Evolutionary conservation across 495 filamentous ascomycete genomes (phyloP), one percentile per base, ranked within the genome.

Genomic region (Peziza echinospora): DNA sequence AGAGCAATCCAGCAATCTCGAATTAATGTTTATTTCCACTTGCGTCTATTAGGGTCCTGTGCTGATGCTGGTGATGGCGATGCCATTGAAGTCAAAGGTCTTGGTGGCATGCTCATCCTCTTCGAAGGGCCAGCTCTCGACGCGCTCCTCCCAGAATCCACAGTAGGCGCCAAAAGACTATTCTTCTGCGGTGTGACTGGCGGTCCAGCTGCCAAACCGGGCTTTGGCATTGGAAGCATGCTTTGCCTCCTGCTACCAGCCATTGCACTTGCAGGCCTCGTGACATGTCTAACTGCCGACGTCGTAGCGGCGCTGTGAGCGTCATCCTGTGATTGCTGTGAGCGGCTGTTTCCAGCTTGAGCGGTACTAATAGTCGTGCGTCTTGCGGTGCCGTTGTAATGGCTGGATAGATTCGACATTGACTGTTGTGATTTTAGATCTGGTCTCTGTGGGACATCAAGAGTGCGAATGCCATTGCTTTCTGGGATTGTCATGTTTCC

Each of bases 41-140:
- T 55, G 9, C 52, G 53, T 21, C 45, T 56, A 17, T 46, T 49
- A 49, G 55, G 52, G 24, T 41, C 13, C 45, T n/a, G 16, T 22
- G 43, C 11, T 45, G 19, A 23, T 8, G 43, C 16, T 5, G 19
- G 24, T 26, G 19, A 25, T 45, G 43, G 43, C 13, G 2, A 25
- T 26, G 45, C 19, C 7, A 40, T 9, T 8, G 51, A 51, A 2
- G 51, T 55, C 19, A 48, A 45, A 3, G 56, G 56, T 56, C 56
- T 55, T 9, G 56, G 56, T 10, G 58, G 24, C 56, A 59, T 56
- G 23, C 52, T 56, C 46, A 57, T 55, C 44, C 55, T 53, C 19
- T 47, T 42, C 22, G 53, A 49, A 24, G 41, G 47, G 26, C 45
- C 44, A 40, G 48, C 47, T 7, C 47, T 41, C 8, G 49, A 45